These are phyloP conservation scores for Aspergillus aculeatinus DNA, from an alignment of 2,329 filamentous ascomycete species.

Conservation along the genomic window DNA sequence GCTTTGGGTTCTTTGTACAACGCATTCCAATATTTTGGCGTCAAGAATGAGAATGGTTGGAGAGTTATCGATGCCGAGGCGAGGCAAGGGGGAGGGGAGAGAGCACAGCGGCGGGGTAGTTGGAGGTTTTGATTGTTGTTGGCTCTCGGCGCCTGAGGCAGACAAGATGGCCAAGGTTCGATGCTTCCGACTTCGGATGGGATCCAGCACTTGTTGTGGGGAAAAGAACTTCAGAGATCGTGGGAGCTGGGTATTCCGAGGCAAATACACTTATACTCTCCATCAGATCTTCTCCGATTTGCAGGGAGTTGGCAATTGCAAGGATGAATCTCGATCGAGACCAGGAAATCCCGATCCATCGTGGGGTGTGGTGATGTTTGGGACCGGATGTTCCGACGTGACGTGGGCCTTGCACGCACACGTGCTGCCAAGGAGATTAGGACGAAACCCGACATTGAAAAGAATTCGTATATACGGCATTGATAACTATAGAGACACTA, in stretches of 20 bases:
- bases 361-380: background rate
- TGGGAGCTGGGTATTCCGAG: background rate
- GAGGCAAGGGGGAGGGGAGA: background rate
- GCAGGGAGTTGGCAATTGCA: background rate
- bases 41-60: background rate
- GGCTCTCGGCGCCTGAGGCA: background rate
- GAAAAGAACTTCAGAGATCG: background rate
- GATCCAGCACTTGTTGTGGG: background rate
- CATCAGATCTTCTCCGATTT: background rate
- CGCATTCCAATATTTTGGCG: background rate
- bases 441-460: background rate
- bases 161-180: background rate
- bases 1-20: background rate
- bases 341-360: background rate
- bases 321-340: background rate
- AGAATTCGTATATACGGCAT: background rate
- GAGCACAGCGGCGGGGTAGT: background rate
- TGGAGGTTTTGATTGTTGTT: background rate
- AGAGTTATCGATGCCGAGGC: background rate
- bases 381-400: background rate
- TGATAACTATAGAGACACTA: background rate
- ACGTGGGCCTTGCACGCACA: background rate
- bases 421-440: background rate
- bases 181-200: background rate
- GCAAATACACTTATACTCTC: background rate